Conservation (phyloP, 2,329 filamentous ascomycete species). For the Cladobotryum protrusum region DNA sequence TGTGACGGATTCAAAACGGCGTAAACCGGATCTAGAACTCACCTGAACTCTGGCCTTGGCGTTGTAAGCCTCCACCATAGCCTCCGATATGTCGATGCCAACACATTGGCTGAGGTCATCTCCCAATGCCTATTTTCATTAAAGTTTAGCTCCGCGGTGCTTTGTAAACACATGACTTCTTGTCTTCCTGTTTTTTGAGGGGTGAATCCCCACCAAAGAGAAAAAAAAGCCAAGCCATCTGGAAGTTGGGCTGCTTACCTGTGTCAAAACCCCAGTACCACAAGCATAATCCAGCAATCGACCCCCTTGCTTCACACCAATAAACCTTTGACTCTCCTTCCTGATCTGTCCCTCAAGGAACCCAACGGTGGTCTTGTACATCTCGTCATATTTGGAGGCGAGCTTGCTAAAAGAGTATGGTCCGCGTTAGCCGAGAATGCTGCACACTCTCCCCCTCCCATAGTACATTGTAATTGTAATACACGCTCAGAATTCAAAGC, state of each 20-base stretch:
- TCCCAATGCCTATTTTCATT: slow-evolving; percentile 16
- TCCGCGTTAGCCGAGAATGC: slow-evolving; percentile 4
- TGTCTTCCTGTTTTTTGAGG: not conserved
- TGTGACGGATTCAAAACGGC: too few relatives aligned
- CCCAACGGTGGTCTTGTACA: slow-evolving; percentile 46
- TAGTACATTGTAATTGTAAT: too few relatives aligned
- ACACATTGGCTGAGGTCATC: slow-evolving; percentile 45
- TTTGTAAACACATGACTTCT: not conserved
- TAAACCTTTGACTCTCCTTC: slow-evolving; percentile 46
- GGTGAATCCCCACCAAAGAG: too few relatives aligned
- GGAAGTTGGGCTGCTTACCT: slow-evolving; percentile 37
- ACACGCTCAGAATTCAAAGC: too few relatives aligned
- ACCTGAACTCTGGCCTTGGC: slow-evolving; percentile 49
- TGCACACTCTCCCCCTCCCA: not conserved
- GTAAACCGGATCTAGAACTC: slow-evolving; percentile 11
- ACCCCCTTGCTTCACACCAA: slow-evolving; percentile 46
- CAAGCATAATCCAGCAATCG: slow-evolving; percentile 70
- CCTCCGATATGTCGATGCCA: slow-evolving; percentile 64
- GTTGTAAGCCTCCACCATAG: slow-evolving; percentile 67
- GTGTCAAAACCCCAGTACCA: slow-evolving; percentile 61
- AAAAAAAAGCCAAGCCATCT: too few relatives aligned
- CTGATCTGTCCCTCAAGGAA: slow-evolving; percentile 51
- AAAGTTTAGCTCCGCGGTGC: not conserved
- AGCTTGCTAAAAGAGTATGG: slow-evolving; percentile 20
- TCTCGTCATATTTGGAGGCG: slow-evolving; percentile 38